Evolutionary conservation across 2,329 filamentous ascomycete genomes (phyloP), one percentile per base, ranked within the genome.

Genomic region (Mariannaea elegans): DNA sequence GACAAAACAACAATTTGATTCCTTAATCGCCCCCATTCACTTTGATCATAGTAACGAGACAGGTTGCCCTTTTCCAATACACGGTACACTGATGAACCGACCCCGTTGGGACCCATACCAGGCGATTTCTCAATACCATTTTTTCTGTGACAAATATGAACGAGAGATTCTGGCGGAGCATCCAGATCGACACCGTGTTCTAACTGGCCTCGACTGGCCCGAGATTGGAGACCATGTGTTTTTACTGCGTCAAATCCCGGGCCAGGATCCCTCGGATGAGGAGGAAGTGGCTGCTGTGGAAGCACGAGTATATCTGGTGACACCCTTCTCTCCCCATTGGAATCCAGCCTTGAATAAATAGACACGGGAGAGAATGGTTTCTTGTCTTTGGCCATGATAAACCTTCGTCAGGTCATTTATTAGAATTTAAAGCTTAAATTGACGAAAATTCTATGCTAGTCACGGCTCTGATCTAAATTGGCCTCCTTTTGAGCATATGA

Each of bases 111-210:
- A 46, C 19, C 21, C 48, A 14, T 32, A 51, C 14, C 29, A 52
- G 13, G 55, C 47, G 5, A 3, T 58, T 18, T 12, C 21, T 3
- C 12, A n/a, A 7, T 53, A 24, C n/a, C 41, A 92, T 67, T 89
- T 92, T 63, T 93, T 92, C 76, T 81, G 83, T 2, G 78, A 82
- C 31, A 76, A 85, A 62, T 87, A 90, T 66, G 84, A 84, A 9
- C 90, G 89, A 0, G 86, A 89, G 66, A 92, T 92, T 67, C 81
- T 86, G 58, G 87, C 78, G 1, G 89, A 89, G 0, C 73, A 1
- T 72, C 89, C 54, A 84, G 88, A 0, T 74, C 81, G 2, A 50
- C 77, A 13, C 4, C 19, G 4, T 2, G 13, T 32, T 10, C 2
- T 34, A 3, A 19, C 10, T 7, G 18, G 3, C n/a, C 14, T 10